Percentiles rank a stretch among this genome's conserved stretches.
Conservation (phyloP, 176 grass and related monocot genomes). For the Oryza rufipogon region DNA sequence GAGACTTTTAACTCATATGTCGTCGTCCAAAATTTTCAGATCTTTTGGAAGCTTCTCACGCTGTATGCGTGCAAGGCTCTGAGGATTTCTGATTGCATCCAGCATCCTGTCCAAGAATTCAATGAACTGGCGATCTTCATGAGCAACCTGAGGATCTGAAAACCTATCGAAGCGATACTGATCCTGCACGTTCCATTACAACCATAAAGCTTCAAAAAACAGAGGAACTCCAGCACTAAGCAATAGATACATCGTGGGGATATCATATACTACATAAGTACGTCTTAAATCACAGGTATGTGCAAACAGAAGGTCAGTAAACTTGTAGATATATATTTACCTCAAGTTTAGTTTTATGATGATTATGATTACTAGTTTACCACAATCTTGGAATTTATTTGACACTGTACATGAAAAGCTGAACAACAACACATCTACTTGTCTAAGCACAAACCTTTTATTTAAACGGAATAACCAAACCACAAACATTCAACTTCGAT, state of each 20-base stretch:
- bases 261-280: background rate
- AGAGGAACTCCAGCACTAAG: background rate
- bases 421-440: constrained; percentile 5
- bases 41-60: constrained; percentile 31
- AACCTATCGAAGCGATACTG: constrained; percentile 36
- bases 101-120: constrained; percentile 53
- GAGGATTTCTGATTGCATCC: constrained; percentile 42
- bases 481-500: background rate
- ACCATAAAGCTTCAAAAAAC: constrained; percentile 18
- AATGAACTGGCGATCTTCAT: constrained; percentile 42
- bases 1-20: constrained; percentile 32
- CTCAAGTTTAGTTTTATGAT: background rate
- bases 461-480: background rate
- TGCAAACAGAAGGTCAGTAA: background rate
- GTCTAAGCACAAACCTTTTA: background rate
- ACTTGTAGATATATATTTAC: background rate
- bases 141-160: constrained; percentile 46
- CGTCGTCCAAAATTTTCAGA: constrained; percentile 40
- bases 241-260: background rate
- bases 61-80: constrained; percentile 42
- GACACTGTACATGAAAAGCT: background rate
- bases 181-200: constrained; percentile 32
- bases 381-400: background rate
- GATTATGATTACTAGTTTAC: background rate
- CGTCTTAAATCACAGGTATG: constrained; percentile 7